A percentile compares a stretch with the other conserved stretches of the same genome.
phyloP scores from a whole-genome alignment of 176 grass and related monocot species.

The Juncus inflexus region DNA sequence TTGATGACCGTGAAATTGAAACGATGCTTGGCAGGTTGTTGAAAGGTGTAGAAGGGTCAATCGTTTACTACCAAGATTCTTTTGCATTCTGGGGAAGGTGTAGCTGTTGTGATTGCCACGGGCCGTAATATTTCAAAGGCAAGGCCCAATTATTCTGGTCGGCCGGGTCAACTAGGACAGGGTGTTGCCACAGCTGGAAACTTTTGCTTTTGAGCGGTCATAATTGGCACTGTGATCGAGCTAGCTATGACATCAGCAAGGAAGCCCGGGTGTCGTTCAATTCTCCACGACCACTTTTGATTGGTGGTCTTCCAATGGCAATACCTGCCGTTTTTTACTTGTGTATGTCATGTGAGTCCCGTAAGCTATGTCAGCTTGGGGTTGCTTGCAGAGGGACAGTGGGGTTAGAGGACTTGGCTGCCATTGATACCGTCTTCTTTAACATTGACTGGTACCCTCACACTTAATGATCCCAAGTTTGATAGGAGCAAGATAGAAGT shows the following conservation, averaged over 20 bases:
- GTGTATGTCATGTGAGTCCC: conserved; percentile 3
- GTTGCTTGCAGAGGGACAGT: conserved; percentile 16
- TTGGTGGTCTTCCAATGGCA: conserved; percentile 11
- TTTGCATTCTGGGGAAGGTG: not conserved
- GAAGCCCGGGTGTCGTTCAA: not conserved
- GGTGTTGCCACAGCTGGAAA: not conserved
- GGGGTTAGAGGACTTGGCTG: conserved; percentile 21
- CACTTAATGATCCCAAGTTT: conserved; percentile 25
- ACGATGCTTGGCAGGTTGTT: not conserved
- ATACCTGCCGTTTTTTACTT: conserved; percentile 21
- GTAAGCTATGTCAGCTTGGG: conserved; percentile 1
- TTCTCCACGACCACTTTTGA: conserved; percentile 1
- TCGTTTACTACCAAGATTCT: conserved; percentile 1
- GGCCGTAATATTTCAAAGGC: conserved; percentile 2
- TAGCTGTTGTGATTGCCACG: conserved; percentile 15
- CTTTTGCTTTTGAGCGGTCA: not conserved
- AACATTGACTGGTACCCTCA: conserved; percentile 20
- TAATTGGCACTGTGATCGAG: conserved; percentile 11
- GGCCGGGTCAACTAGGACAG: conserved; percentile 7
- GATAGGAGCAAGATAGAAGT: conserved; percentile 32
- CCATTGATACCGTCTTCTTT: conserved; percentile 12
- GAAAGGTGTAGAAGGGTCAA: not conserved
- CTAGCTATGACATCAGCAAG: not conserved
- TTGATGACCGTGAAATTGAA: not conserved
- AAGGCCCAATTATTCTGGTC: not conserved